Percentiles rank a stretch among this genome's conserved stretches.
These are phyloP conservation scores for Sungouiozyma ichnusensis DNA, from an alignment of 805 yeast genomes.

Conservation along the genomic window DNA sequence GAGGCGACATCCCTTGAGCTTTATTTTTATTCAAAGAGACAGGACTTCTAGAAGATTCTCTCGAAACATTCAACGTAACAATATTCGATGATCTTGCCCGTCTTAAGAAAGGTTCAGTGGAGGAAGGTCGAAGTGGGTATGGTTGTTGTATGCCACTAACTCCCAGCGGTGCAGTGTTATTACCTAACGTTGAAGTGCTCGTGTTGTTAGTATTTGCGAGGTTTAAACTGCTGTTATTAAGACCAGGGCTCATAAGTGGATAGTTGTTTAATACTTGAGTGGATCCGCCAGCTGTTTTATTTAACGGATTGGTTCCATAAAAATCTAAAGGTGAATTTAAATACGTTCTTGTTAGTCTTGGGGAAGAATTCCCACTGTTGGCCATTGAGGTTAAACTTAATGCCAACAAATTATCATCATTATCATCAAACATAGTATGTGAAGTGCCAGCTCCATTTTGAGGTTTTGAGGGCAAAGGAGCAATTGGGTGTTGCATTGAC, in stretches of 20 bases:
- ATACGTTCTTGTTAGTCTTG: constrained; percentile 22
- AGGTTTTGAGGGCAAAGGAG: not conserved
- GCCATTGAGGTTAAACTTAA: constrained; percentile 29
- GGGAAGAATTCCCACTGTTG: constrained; percentile 28
- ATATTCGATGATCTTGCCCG: constrained; percentile 26
- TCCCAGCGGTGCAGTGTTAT: not conserved
- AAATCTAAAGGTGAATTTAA: constrained; percentile 18
- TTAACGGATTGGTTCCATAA: constrained; percentile 8
- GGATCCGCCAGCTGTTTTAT: constrained; percentile 3
- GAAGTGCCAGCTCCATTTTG: not conserved
- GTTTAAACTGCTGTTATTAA: not conserved
- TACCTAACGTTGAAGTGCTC: not conserved
- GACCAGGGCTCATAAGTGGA: not conserved
- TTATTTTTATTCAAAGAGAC: constrained; percentile 11
- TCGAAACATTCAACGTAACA: constrained; percentile 25
- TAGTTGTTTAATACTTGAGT: not conserved
- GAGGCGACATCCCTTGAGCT: not conserved
- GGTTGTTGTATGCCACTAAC: not conserved
- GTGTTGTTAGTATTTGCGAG: not conserved
- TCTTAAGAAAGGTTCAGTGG: constrained; percentile 18
- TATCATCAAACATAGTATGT: constrained; percentile 15
- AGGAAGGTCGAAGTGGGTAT: constrained; percentile 9
- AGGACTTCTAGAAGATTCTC: constrained; percentile 26
- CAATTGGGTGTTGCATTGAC: not conserved
- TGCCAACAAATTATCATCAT: constrained; percentile 28